Conservation (phyloP, 495 filamentous ascomycete genomes). For the Rhizodiscina lignyota region DNA sequence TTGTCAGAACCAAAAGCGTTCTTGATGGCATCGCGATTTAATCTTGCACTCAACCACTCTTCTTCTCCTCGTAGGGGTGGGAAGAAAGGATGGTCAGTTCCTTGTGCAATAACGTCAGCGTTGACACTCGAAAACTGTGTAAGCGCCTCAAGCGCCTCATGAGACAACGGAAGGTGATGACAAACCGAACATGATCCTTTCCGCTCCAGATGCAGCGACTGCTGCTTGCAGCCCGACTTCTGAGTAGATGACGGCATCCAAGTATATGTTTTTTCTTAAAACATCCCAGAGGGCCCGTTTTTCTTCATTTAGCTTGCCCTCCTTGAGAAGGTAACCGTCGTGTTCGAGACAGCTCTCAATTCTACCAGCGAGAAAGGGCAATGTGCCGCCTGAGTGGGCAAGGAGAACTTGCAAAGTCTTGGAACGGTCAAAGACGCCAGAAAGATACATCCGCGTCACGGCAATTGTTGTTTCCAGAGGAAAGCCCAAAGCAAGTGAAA, state of each 20-base stretch:
- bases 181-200: conserved; percentile 61
- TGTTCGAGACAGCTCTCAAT: conserved; percentile 80
- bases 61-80: conserved; percentile 51
- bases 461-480: conserved; percentile 91
- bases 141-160: background rate
- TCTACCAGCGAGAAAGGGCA: conserved; percentile 77
- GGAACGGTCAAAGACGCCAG: conserved; percentile 71
- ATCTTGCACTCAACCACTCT: conserved; percentile 70
- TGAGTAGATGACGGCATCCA: conserved; percentile 79
- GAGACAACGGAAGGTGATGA: conserved; percentile 1
- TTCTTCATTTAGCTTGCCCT: conserved; percentile 23
- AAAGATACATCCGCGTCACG: conserved; percentile 69
- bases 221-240: conserved; percentile 61
- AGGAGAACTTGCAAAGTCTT: conserved; percentile 55
- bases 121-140: background rate
- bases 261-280: conserved; percentile 67
- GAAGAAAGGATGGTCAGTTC: conserved; percentile 92
- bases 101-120: conserved; percentile 14
- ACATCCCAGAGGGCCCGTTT: conserved; percentile 62
- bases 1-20: conserved; percentile 37
- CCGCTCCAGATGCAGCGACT: conserved; percentile 40
- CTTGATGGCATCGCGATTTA: conserved; percentile 57
- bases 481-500: conserved; percentile 76
- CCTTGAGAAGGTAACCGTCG: conserved; percentile 50
- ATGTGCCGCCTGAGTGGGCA: conserved; percentile 75